A percentile compares a stretch with the other conserved stretches of the same genome.
phyloP scores from a whole-genome alignment of 352 stramenopile species.

The Peronospora belbahrii region DNA sequence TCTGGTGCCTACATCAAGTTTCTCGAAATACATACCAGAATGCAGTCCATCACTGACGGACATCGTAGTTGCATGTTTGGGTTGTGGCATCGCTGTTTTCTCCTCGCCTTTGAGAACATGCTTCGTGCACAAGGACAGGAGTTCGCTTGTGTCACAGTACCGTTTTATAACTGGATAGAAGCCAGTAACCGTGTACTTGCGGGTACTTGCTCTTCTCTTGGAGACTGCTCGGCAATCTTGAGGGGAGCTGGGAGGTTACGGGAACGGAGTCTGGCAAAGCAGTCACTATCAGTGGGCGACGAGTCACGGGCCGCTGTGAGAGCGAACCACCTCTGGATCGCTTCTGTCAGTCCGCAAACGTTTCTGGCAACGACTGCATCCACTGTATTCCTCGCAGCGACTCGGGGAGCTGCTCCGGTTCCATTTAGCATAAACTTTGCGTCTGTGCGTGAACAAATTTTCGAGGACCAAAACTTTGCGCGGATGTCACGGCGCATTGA shows the following conservation, averaged over 20 bases:
- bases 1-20: conserved; percentile 51
- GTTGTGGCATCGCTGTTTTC: conserved; percentile 69
- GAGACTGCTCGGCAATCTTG: conserved; percentile 39
- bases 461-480: conserved; percentile 40
- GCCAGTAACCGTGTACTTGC: conserved; percentile 32
- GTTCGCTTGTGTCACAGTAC: conserved; percentile 67
- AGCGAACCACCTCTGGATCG: conserved; percentile 30
- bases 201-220: conserved; percentile 35
- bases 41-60: conserved; percentile 38
- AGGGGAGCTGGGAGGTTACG: conserved; percentile 34
- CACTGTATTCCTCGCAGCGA: conserved; percentile 43
- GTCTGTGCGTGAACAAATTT: conserved; percentile 42
- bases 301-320: conserved; percentile 35
- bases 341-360: conserved; percentile 40
- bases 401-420: conserved; percentile 27
- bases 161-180: conserved; percentile 73
- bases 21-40: conserved; percentile 54
- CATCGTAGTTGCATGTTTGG: conserved; percentile 72
- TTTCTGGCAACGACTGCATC: conserved; percentile 19
- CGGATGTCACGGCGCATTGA: conserved; percentile 43
- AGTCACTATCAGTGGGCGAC: conserved; percentile 40
- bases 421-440: conserved; percentile 33
- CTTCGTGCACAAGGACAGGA: conserved; percentile 40
- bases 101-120: conserved; percentile 79
- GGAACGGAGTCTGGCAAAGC: conserved; percentile 6